Percentiles rank a stretch among this genome's conserved stretches.
Conservation (phyloP, 306 rosid genomes). For the Medicago ruthenica region DNA sequence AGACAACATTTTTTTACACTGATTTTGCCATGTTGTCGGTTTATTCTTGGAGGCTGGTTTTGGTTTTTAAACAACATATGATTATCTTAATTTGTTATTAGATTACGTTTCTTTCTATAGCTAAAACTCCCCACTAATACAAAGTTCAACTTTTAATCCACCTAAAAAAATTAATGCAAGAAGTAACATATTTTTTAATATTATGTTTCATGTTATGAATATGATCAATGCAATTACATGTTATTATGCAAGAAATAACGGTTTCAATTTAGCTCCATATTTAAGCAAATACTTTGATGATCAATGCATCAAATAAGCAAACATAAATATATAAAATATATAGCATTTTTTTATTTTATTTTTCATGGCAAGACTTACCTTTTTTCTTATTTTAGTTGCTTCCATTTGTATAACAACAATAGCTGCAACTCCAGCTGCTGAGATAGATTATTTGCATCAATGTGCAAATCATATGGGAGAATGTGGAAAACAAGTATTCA, state of each 20-base stretch:
- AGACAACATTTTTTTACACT: too few species aligned
- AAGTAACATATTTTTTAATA: conserved; percentile 10
- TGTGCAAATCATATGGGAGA: conserved; percentile 23
- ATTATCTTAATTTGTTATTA: too few species aligned
- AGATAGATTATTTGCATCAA: neutral
- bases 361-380: conserved; percentile 12
- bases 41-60: too few species aligned
- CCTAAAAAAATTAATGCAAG: neutral
- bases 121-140: neutral
- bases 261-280: neutral
- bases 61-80: too few species aligned
- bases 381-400: conserved; percentile 13
- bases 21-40: too few species aligned
- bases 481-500: neutral
- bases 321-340: neutral
- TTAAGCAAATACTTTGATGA: neutral
- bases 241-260: neutral
- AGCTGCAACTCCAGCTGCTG: neutral
- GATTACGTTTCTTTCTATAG: neutral
- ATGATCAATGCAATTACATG: neutral
- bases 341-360: neutral
- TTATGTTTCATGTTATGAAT: neutral
- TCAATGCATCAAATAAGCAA: neutral
- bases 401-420: neutral
- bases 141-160: neutral